A percentile compares a stretch with the other conserved stretches of the same genome.
phyloP scores from a whole-genome alignment of 2,329 filamentous ascomycete species.

The Capronia americana region DNA sequence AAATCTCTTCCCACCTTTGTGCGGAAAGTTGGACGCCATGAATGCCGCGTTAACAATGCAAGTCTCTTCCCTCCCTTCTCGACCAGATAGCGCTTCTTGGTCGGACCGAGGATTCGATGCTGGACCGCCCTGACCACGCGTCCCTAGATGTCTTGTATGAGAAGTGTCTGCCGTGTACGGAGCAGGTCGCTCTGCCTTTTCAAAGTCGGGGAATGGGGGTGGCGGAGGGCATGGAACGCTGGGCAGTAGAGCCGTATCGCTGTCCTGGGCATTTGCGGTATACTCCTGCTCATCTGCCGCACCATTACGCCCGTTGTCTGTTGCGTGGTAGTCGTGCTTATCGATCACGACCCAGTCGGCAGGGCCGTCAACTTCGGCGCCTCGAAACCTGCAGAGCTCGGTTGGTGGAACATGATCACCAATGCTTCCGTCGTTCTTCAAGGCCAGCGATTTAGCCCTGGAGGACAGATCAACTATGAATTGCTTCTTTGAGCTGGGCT shows the following conservation, averaged over 20 bases:
- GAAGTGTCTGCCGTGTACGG: not conserved
- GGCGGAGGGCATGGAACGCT: conserved; percentile 4
- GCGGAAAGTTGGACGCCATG: conserved; percentile 70
- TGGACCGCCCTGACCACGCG: conserved; percentile 26
- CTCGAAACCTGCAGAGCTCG: conserved; percentile 32
- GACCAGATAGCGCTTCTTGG: conserved; percentile 33
- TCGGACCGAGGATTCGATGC: conserved; percentile 33
- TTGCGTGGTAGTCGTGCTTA: not conserved
- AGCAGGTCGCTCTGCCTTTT: conserved; percentile 27
- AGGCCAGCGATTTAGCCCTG: conserved; percentile 15
- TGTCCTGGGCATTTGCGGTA: conserved; percentile 35
- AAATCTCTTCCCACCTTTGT: conserved; percentile 65
- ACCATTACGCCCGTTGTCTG: not conserved
- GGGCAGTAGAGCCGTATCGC: conserved; percentile 40
- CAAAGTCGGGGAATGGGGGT: conserved; percentile 29
- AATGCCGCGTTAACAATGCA: conserved; percentile 82
- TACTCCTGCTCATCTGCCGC: not conserved
- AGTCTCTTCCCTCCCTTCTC: conserved; percentile 65
- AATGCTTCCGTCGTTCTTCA: conserved; percentile 30
- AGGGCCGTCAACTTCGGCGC: conserved; percentile 23
- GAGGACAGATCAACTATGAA: conserved; percentile 59
- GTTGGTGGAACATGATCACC: conserved; percentile 12
- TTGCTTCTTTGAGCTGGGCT: conserved; percentile 59
- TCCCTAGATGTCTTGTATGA: conserved; percentile 7
- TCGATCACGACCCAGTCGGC: conserved; percentile 38